phyloP scores from a whole-genome alignment of 306 rosid species.

The Acmispon strigosus region DNA sequence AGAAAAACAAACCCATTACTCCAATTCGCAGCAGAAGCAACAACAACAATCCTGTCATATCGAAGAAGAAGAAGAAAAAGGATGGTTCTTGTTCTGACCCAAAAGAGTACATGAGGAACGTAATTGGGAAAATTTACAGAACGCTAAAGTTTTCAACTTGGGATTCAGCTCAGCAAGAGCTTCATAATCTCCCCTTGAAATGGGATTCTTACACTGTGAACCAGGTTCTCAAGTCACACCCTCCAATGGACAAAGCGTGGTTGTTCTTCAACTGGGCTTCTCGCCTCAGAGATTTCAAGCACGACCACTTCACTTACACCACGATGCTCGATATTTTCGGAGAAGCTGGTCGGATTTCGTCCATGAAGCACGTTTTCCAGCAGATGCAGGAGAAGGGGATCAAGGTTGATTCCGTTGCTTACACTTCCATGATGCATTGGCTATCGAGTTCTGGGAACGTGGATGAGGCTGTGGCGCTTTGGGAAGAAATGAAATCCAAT shows the following conservation, averaged over 20 bases:
- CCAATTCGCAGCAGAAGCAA: too few species aligned
- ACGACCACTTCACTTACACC: slow-evolving; percentile 74
- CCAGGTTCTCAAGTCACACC: slow-evolving; percentile 72
- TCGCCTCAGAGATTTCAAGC: slow-evolving; percentile 49
- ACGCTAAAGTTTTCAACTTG: slow-evolving; percentile 54
- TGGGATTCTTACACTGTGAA: slow-evolving; percentile 92
- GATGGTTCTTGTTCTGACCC: background rate
- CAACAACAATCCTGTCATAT: background rate
- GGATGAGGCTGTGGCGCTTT: slow-evolving; percentile 54
- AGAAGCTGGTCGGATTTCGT: slow-evolving; percentile 77
- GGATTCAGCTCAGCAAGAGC: slow-evolving; percentile 55
- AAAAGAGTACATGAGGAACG: slow-evolving; percentile 45
- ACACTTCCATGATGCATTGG: slow-evolving; percentile 90
- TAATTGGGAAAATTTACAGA: slow-evolving; percentile 38
- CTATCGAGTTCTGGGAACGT: slow-evolving; percentile 48
- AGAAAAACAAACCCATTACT: slow-evolving; percentile 16
- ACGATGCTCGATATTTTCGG: slow-evolving; percentile 86
- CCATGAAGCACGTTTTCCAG: slow-evolving; percentile 68
- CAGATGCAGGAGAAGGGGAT: slow-evolving; percentile 65
- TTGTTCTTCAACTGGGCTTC: slow-evolving; percentile 77
- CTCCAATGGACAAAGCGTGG: slow-evolving; percentile 92
- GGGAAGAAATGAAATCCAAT: slow-evolving; percentile 69
- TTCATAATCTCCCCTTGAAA: slow-evolving; percentile 38
- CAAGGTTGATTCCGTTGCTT: slow-evolving; percentile 59
- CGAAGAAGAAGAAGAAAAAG: background rate